These are phyloP conservation scores for Colletotrichum gloeosporioides DNA, from an alignment of 2,329 filamentous ascomycete genomes.

Conservation along the genomic window DNA sequence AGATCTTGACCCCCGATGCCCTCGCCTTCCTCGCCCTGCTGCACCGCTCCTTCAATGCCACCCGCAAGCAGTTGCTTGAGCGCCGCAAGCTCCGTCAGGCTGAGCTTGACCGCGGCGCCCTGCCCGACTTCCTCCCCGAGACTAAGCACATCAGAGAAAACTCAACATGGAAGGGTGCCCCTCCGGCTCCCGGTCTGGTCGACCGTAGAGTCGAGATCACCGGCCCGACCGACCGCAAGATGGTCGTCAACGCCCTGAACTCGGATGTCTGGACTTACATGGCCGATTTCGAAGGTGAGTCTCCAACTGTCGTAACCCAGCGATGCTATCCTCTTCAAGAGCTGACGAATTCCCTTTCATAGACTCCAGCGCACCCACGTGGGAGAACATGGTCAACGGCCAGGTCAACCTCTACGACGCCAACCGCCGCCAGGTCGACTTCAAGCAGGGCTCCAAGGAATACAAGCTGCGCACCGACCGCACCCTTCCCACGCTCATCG, in stretches of 20 bases:
- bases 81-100: slow-evolving; percentile 85
- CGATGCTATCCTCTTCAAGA: neutral
- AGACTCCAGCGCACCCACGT: slow-evolving; percentile 96
- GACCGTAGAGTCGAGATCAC: slow-evolving; percentile 97
- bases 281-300: slow-evolving; percentile 93
- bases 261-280: slow-evolving; percentile 98
- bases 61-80: slow-evolving; percentile 87
- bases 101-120: slow-evolving; percentile 86
- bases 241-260: slow-evolving; percentile 98
- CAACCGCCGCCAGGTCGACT: slow-evolving; percentile 91
- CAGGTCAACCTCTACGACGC: slow-evolving; percentile 98
- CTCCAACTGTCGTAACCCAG: neutral
- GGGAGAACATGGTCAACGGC: slow-evolving; percentile 99
- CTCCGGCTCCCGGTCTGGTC: slow-evolving; percentile 88
- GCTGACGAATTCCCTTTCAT: slow-evolving; percentile 1
- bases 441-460: slow-evolving; percentile 93
- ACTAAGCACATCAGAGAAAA: slow-evolving; percentile 95
- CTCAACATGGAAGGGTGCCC: slow-evolving; percentile 89
- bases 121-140: slow-evolving; percentile 95
- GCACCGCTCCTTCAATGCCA: slow-evolving; percentile 91
- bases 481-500: slow-evolving; percentile 85
- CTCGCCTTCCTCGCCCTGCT: slow-evolving; percentile 92
- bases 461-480: slow-evolving; percentile 97
- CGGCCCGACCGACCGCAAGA: slow-evolving; percentile 95
- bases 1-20: slow-evolving; percentile 91